These are phyloP conservation scores for Hippophae tibetana DNA, from an alignment of 306 rosid genomes.

Conservation along the genomic window DNA sequence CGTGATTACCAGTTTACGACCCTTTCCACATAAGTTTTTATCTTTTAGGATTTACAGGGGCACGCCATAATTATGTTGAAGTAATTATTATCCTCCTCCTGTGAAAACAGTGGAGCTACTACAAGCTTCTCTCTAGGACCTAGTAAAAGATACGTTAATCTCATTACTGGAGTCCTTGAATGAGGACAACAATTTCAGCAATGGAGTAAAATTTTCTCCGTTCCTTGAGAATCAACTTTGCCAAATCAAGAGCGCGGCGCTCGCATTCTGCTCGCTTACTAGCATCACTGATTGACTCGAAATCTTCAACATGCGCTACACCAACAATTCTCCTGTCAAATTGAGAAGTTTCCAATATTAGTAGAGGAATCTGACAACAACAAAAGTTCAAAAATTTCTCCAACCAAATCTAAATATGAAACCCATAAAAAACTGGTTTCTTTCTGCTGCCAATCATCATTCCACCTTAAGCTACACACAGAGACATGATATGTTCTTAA, in stretches of 20 bases:
- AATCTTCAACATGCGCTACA: conserved; percentile 82
- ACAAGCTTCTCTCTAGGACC: too few species aligned
- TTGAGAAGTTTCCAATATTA: background rate
- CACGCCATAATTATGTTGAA: too few species aligned
- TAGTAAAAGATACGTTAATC: too few species aligned
- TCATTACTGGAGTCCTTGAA: conserved; percentile 29
- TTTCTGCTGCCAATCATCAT: background rate
- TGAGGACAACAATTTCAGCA: conserved; percentile 46
- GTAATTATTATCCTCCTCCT: too few species aligned
- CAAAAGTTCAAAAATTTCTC: background rate
- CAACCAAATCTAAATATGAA: background rate
- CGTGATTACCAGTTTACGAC: too few species aligned
- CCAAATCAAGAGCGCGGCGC: conserved; percentile 50
- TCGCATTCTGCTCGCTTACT: conserved; percentile 64
- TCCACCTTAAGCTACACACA: background rate
- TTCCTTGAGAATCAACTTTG: conserved; percentile 68
- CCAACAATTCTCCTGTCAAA: conserved; percentile 76
- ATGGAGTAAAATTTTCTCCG: conserved; percentile 50
- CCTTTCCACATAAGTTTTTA: too few species aligned
- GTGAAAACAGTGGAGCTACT: too few species aligned
- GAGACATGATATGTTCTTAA: background rate
- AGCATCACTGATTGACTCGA: conserved; percentile 61
- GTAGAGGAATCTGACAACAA: background rate
- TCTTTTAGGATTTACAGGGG: too few species aligned
- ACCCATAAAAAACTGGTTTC: background rate